Evolutionary conservation across 225 moss, liverwort and hornwort genomes (phyloP).

Genomic region (Polytrichum formosum): DNA sequence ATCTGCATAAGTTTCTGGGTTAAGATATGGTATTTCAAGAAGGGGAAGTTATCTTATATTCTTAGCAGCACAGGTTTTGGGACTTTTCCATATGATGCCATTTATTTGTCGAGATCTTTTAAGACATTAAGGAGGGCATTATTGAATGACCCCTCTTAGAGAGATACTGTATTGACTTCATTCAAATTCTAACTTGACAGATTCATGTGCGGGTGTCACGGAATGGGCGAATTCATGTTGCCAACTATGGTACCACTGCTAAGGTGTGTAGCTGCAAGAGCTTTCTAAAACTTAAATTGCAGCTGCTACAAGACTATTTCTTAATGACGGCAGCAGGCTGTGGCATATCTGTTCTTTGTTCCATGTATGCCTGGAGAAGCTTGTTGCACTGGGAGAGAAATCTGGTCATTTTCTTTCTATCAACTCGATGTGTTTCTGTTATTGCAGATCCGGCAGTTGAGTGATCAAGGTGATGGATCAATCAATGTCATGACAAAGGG

Average conservation of each 20-base stretch:
- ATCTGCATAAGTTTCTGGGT: neutral
- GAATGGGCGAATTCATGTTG: constrained; percentile 55
- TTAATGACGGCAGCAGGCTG: neutral
- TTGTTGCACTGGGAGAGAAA: too few relatives aligned
- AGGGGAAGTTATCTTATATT: too few relatives aligned
- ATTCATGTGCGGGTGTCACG: constrained; percentile 74
- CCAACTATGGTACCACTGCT: constrained; percentile 88
- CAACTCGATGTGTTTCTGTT: neutral
- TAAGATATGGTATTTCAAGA: too few relatives aligned
- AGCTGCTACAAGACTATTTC: too few relatives aligned
- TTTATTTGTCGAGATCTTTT: too few relatives aligned
- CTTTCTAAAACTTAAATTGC: too few relatives aligned
- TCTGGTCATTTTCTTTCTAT: too few relatives aligned
- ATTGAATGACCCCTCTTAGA: too few relatives aligned
- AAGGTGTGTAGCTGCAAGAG: constrained; percentile 35
- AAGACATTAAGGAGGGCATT: too few relatives aligned
- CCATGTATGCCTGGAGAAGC: neutral
- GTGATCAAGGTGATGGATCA: constrained; percentile 69
- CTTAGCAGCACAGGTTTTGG: too few relatives aligned
- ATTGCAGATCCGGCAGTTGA: constrained; percentile 60
- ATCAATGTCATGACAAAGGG: constrained; percentile 91
- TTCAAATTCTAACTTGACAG: constrained; percentile 37
- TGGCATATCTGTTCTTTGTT: neutral
- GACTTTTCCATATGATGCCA: too few relatives aligned
- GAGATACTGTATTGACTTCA: neutral